Conservation (phyloP, 176 grass and related monocot genomes). For the Oryza officinalis region DNA sequence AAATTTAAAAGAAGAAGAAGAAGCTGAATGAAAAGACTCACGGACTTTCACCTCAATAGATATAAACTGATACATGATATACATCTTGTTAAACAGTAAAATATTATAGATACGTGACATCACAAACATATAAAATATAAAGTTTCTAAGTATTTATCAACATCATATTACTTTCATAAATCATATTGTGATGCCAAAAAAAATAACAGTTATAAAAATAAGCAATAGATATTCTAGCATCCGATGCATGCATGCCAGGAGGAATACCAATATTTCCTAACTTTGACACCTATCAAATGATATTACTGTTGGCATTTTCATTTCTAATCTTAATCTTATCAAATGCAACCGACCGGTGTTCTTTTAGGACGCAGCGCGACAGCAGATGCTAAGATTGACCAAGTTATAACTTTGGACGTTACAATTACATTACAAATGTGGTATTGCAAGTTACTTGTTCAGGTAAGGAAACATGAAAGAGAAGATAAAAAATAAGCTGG, state of each 20-base stretch:
- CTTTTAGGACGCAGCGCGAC: neutral
- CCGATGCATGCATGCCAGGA: neutral
- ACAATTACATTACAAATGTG: neutral
- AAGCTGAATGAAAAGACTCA: constrained; percentile 12
- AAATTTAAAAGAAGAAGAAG: constrained; percentile 11
- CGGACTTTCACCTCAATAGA: constrained; percentile 3
- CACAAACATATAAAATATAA: constrained; percentile 19
- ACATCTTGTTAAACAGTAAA: neutral
- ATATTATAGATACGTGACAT: neutral
- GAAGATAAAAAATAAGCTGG: neutral
- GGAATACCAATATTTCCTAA: neutral
- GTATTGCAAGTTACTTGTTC: too few species aligned
- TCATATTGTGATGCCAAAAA: constrained; percentile 2
- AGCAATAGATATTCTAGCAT: neutral
- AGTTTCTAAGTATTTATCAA: neutral
- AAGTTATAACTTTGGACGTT: neutral
- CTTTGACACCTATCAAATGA: constrained; percentile 6
- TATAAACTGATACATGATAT: neutral
- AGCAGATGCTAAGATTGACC: neutral
- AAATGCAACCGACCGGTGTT: neutral
- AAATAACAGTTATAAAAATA: neutral
- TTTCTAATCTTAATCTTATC: neutral
- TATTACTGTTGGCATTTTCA: neutral
- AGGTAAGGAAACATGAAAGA: neutral
- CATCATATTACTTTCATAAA: constrained; percentile 1